Evolutionary conservation across 257 asterid species (phyloP).

Genomic region (Lycium ferocissimum): DNA sequence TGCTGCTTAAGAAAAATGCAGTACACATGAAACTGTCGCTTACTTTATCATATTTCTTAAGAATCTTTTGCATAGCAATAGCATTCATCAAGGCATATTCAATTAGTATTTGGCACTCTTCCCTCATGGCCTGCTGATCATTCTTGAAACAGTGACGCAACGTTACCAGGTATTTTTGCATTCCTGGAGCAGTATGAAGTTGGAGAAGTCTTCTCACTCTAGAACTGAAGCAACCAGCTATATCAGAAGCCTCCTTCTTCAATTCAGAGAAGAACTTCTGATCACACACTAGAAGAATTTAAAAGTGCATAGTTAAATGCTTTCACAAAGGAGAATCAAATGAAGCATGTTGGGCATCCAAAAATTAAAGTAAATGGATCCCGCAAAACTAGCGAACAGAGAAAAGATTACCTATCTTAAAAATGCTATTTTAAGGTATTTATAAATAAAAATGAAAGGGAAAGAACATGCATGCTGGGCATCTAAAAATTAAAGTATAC

Average conservation of each 20-base stretch:
- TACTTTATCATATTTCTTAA: slow-evolving; percentile 92
- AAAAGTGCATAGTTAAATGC: slow-evolving; percentile 1
- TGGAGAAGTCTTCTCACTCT: slow-evolving; percentile 79
- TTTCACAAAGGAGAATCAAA: not conserved
- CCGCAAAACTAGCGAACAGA: not conserved
- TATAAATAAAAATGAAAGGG: too few species aligned
- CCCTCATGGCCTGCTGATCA: slow-evolving; percentile 60
- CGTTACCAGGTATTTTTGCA: slow-evolving; percentile 54
- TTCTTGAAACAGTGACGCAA: slow-evolving; percentile 62
- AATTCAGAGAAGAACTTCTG: slow-evolving; percentile 77
- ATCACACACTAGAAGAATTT: slow-evolving; percentile 67
- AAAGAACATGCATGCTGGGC: too few species aligned
- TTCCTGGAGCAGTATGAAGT: slow-evolving; percentile 61
- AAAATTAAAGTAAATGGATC: not conserved
- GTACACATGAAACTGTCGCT: slow-evolving; percentile 8
- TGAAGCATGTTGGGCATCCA: slow-evolving; percentile 8
- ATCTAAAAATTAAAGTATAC: too few species aligned
- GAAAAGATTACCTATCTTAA: not conserved
- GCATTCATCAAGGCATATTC: slow-evolving; percentile 85
- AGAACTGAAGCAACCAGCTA: slow-evolving; percentile 80
- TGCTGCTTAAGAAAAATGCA: not conserved
- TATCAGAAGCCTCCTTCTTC: slow-evolving; percentile 81
- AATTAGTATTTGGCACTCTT: slow-evolving; percentile 67
- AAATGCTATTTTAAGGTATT: not conserved
- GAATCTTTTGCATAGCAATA: slow-evolving; percentile 84